phyloP scores from a whole-genome alignment of 768 basidiomycete species.

The Boletus pseudo-olivaceus region DNA sequence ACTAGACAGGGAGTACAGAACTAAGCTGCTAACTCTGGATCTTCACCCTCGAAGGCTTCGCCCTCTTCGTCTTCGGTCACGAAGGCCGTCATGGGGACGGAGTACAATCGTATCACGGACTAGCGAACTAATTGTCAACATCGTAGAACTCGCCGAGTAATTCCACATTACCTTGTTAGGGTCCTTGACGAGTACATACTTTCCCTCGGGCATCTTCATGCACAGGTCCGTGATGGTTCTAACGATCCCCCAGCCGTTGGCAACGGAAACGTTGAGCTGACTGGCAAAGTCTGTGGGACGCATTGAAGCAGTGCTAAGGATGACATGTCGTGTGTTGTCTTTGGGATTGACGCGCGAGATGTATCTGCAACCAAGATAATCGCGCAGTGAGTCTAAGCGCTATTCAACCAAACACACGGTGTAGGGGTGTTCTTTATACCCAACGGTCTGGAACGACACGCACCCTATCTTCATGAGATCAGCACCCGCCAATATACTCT shows the following conservation, averaged over 20 bases:
- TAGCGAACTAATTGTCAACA: constrained; percentile 33
- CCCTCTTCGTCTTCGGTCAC: constrained; percentile 75
- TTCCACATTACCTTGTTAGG: constrained; percentile 80
- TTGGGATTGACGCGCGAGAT: constrained; percentile 92
- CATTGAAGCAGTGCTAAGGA: constrained; percentile 91
- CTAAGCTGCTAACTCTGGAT: constrained; percentile 35
- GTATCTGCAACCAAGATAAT: constrained; percentile 53
- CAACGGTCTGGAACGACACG: constrained; percentile 26
- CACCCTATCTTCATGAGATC: constrained; percentile 97
- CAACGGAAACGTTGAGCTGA: constrained; percentile 91
- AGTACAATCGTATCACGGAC: constrained; percentile 92
- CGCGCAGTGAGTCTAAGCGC: constrained; percentile 7
- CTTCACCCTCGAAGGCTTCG: constrained; percentile 40
- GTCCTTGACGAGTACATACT: constrained; percentile 96
- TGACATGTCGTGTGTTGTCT: constrained; percentile 93
- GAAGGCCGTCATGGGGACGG: constrained; percentile 87
- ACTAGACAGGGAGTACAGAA: background rate
- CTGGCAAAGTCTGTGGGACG: constrained; percentile 91
- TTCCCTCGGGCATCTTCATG: constrained; percentile 97
- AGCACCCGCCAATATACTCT: constrained; percentile 91
- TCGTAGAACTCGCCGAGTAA: background rate
- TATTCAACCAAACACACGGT: background rate
- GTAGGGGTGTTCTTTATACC: background rate
- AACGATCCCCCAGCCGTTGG: constrained; percentile 99
- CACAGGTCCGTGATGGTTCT: constrained; percentile 91